Evolutionary conservation across 2,329 filamentous ascomycete species (phyloP).

Genomic region (Sporothrix curviconia): DNA sequence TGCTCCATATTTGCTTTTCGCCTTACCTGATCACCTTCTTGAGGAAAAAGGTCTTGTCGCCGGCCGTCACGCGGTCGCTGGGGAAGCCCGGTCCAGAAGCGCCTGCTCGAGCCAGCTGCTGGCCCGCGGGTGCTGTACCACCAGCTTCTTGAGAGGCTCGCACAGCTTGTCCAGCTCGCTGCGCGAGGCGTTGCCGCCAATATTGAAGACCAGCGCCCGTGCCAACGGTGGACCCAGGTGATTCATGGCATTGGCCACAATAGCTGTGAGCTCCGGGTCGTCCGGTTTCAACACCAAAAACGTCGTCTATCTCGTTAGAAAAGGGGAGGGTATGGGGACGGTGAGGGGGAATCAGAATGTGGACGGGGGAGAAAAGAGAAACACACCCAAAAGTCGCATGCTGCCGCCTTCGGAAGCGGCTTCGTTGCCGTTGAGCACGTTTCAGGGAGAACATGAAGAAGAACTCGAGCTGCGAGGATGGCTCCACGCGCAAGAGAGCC

Average conservation of each 20-base stretch:
- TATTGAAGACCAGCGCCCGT: slow-evolving; percentile 54
- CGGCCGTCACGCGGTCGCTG: slow-evolving; percentile 49
- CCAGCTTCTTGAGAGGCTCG: slow-evolving; percentile 64
- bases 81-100: slow-evolving; percentile 50
- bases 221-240: slow-evolving; percentile 57
- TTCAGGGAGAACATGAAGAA: slow-evolving; percentile 67
- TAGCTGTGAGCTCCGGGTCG: slow-evolving; percentile 35
- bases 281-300: slow-evolving; percentile 45
- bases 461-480: slow-evolving; percentile 51
- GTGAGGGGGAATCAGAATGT: neutral
- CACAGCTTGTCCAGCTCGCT: slow-evolving; percentile 66
- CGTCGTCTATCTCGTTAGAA: slow-evolving; percentile 34
- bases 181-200: slow-evolving; percentile 61
- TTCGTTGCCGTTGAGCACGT: slow-evolving; percentile 65
- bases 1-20: too few species aligned
- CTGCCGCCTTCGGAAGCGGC: slow-evolving; percentile 66
- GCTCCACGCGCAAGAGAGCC: slow-evolving; percentile 54
- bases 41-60: slow-evolving; percentile 58
- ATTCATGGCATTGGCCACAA: slow-evolving; percentile 44
- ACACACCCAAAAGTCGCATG: slow-evolving; percentile 68
- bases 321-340: neutral
- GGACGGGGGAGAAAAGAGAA: too few species aligned
- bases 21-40: slow-evolving; percentile 58
- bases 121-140: slow-evolving; percentile 48
- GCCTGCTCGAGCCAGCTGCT: slow-evolving; percentile 59